phyloP scores from a whole-genome alignment of 164 flowering plant genomes.

The Umbilicus rupestris region DNA sequence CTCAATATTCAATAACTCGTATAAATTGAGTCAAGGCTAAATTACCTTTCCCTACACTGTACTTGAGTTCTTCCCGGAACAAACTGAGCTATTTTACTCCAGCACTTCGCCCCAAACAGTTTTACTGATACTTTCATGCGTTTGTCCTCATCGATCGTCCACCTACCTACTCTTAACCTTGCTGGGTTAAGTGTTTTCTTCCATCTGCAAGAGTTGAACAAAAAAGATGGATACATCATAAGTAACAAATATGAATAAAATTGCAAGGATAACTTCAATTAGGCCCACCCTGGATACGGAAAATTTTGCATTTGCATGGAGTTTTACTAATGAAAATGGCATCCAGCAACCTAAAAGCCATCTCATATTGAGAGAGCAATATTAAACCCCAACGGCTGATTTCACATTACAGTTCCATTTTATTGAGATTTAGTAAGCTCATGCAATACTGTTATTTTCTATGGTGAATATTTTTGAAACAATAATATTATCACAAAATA shows the following conservation, averaged over 20 bases:
- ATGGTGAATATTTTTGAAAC: not conserved
- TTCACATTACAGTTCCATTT: too few species aligned
- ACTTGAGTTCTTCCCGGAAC: constrained; percentile 80
- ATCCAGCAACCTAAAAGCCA: too few species aligned
- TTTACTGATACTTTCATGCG: constrained; percentile 66
- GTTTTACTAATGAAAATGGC: too few species aligned
- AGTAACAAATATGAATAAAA: not conserved
- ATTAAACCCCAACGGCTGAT: too few species aligned
- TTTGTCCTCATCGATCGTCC: constrained; percentile 74
- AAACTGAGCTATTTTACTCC: constrained; percentile 68
- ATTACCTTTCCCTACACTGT: constrained; percentile 93
- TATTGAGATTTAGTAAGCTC: too few species aligned
- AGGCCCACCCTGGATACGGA: not conserved
- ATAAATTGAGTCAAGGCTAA: not conserved
- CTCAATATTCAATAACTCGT: constrained; percentile 5
- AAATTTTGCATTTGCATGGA: not conserved
- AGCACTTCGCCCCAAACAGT: constrained; percentile 68
- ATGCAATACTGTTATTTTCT: not conserved
- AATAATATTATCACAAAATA: not conserved
- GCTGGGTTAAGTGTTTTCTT: constrained; percentile 63
- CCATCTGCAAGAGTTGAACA: constrained; percentile 50
- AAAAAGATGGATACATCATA: not conserved
- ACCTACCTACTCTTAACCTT: constrained; percentile 55
- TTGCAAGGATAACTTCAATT: not conserved
- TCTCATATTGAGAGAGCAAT: too few species aligned